A percentile compares a stretch with the other conserved stretches of the same genome.
phyloP scores from a whole-genome alignment of 495 filamentous ascomycete genomes.

The Ramalina intermedia region DNA sequence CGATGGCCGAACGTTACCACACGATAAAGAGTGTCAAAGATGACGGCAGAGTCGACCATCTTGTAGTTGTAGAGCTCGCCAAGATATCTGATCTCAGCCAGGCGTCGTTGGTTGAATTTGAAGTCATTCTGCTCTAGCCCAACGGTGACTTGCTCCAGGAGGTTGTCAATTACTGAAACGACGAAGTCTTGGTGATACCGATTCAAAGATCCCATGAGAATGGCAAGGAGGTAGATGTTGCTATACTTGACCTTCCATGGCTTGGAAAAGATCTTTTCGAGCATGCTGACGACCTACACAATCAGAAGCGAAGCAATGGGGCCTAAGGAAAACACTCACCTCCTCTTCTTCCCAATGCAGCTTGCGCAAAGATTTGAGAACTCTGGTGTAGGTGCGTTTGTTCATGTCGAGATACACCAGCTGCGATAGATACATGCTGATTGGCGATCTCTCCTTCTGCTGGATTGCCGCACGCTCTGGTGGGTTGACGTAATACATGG shows the following conservation, averaged over 20 bases:
- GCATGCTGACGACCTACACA: slow-evolving; percentile 52
- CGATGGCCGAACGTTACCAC: slow-evolving; percentile 84
- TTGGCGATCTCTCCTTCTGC: slow-evolving; percentile 88
- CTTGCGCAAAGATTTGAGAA: slow-evolving; percentile 83
- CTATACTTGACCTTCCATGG: slow-evolving; percentile 95
- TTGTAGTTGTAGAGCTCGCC: slow-evolving; percentile 97
- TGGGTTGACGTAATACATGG: slow-evolving; percentile 94
- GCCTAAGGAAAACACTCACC: slow-evolving; percentile 25
- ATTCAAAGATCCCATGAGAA: slow-evolving; percentile 76
- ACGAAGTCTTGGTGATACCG: slow-evolving; percentile 86
- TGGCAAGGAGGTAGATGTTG: slow-evolving; percentile 88
- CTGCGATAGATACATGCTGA: slow-evolving; percentile 83
- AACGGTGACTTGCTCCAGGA: slow-evolving; percentile 75
- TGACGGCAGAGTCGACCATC: slow-evolving; percentile 87
- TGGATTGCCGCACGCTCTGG: slow-evolving; percentile 85
- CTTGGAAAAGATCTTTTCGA: slow-evolving; percentile 88
- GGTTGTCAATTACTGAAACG: slow-evolving; percentile 72
- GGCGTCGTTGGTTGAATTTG: slow-evolving; percentile 89
- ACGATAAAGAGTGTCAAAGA: slow-evolving; percentile 90
- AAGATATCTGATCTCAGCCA: slow-evolving; percentile 92
- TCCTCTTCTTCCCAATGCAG: slow-evolving; percentile 94
- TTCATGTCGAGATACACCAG: slow-evolving; percentile 86
- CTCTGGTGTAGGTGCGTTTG: slow-evolving; percentile 83
- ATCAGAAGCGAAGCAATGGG: background rate
- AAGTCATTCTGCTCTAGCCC: slow-evolving; percentile 95